phyloP scores from a whole-genome alignment of 305 asterid species.

The Fraxinus angustifolia region DNA sequence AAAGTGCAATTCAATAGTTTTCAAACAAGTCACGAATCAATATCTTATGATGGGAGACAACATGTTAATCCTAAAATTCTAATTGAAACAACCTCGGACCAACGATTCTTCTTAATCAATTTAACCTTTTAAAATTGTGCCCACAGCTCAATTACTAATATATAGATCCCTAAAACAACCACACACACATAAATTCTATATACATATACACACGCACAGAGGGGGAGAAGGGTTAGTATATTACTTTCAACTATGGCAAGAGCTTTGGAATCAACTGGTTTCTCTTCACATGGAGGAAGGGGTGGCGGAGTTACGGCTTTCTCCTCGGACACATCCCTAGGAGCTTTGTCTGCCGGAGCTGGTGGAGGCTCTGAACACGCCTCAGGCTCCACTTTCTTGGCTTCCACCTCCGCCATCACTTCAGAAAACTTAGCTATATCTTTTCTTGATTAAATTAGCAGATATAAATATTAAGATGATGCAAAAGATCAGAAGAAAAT shows the following conservation, averaged over 20 bases:
- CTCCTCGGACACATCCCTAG: conserved; percentile 33
- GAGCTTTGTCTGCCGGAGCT: conserved; percentile 18
- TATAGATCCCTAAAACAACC: neutral
- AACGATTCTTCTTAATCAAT: neutral
- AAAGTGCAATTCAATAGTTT: neutral
- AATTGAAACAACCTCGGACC: neutral
- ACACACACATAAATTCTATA: neutral
- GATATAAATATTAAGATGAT: neutral
- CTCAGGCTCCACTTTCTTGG: conserved; percentile 34
- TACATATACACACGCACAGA: neutral
- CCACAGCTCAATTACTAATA: neutral
- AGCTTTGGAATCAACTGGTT: conserved; percentile 39
- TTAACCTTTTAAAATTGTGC: neutral
- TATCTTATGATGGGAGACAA: neutral
- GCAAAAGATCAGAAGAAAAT: neutral
- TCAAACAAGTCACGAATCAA: neutral
- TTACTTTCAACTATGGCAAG: conserved; percentile 29
- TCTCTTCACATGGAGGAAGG: conserved; percentile 25
- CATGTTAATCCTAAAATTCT: neutral
- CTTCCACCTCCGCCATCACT: conserved; percentile 36
- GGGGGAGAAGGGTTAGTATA: neutral
- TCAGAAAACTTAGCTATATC: neutral
- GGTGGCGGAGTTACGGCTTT: conserved; percentile 27
- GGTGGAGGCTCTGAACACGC: conserved; percentile 25
- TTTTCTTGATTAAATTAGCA: neutral